Evolutionary conservation across 1,139 yeast species (phyloP).

Genomic region (Meyerozyma smithsonii): DNA sequence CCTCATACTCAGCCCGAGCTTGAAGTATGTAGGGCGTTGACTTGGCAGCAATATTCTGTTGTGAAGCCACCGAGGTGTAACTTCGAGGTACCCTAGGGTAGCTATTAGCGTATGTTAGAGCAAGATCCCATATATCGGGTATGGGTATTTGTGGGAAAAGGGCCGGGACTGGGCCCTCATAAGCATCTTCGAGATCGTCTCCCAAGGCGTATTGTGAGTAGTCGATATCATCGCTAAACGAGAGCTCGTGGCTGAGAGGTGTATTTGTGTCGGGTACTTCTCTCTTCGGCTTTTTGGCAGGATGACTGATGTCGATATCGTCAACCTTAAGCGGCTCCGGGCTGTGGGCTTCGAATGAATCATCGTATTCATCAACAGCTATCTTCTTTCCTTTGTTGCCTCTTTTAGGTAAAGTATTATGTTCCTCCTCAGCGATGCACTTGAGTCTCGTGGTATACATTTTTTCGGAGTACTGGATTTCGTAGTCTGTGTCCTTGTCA

Average conservation of each 20-base stretch:
- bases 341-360: neutral
- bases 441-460: conserved; percentile 61
- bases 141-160: conserved; percentile 18
- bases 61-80: conserved; percentile 2
- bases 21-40: conserved; percentile 2
- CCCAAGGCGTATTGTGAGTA: neutral
- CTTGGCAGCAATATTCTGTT: neutral
- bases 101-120: neutral
- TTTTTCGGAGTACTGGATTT: conserved; percentile 62
- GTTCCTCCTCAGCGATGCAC: conserved; percentile 49
- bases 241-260: neutral
- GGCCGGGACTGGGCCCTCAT: neutral
- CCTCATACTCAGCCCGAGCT: neutral
- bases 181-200: neutral
- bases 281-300: neutral
- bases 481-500: conserved; percentile 70
- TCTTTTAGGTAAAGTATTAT: conserved; percentile 28
- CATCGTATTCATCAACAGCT: conserved; percentile 12
- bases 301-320: neutral
- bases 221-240: neutral
- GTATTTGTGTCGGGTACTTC: neutral
- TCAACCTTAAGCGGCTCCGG: neutral
- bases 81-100: conserved; percentile 1
- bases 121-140: conserved; percentile 6
- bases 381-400: conserved; percentile 30